Percentiles rank a stretch among this genome's conserved stretches.
phyloP scores from a whole-genome alignment of 2,329 filamentous ascomycete species.

The Claviceps digitariae region DNA sequence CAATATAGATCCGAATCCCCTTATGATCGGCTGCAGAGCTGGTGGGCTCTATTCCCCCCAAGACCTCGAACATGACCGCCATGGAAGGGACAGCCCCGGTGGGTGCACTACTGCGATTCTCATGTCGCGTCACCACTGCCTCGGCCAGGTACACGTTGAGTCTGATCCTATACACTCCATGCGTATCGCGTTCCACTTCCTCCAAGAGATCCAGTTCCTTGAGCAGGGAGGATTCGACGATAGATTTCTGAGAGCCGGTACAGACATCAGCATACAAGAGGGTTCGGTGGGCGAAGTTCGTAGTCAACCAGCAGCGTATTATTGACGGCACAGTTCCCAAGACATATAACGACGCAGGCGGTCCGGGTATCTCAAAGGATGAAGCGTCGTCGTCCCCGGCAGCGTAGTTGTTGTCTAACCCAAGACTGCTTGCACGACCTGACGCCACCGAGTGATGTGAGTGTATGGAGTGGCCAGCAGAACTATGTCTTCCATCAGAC shows the following conservation, averaged over 20 bases:
- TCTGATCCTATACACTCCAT: constrained; percentile 55
- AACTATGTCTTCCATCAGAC: constrained; percentile 89
- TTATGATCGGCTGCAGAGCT: constrained; percentile 28
- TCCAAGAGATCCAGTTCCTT: constrained; percentile 58
- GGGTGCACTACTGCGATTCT: constrained; percentile 58
- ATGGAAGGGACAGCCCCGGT: constrained; percentile 62
- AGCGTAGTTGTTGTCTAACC: constrained; percentile 58
- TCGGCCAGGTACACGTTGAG: constrained; percentile 83
- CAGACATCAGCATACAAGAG: constrained; percentile 87
- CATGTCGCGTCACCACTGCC: constrained; percentile 66
- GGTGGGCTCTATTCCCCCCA: constrained; percentile 35
- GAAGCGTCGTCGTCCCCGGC: constrained; percentile 52
- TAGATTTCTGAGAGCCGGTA: constrained; percentile 79
- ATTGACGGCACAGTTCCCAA: constrained; percentile 86
- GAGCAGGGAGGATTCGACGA: constrained; percentile 62
- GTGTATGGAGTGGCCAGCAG: constrained; percentile 69
- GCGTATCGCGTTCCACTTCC: constrained; percentile 50
- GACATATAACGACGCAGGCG: constrained; percentile 73
- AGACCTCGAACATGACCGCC: constrained; percentile 64
- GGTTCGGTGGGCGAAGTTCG: constrained; percentile 77
- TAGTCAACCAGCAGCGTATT: constrained; percentile 88
- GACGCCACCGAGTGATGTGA: constrained; percentile 57
- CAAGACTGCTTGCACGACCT: constrained; percentile 76
- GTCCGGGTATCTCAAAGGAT: constrained; percentile 56
- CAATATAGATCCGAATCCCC: constrained; percentile 72